Evolutionary conservation across 805 yeast genomes (phyloP).

Genomic region (Yamadazyma nakazawae): DNA sequence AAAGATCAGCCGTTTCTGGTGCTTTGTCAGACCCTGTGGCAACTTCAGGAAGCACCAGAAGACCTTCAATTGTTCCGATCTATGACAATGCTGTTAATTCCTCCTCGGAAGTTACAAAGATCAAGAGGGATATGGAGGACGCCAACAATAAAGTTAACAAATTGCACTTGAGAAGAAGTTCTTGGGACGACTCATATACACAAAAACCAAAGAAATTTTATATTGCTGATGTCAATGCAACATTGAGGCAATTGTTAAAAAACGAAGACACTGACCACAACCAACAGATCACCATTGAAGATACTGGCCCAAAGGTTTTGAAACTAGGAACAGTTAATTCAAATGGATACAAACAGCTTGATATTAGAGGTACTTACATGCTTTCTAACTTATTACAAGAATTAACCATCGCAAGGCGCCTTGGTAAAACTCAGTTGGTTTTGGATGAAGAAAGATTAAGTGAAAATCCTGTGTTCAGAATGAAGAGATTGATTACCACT

Average conservation of each 20-base stretch:
- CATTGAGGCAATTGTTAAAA: constrained; percentile 63
- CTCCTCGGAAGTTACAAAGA: constrained; percentile 10
- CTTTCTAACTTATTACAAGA: constrained; percentile 83
- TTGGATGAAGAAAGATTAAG: constrained; percentile 79
- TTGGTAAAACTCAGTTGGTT: constrained; percentile 74
- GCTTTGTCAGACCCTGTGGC: neutral
- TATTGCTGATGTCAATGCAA: constrained; percentile 70
- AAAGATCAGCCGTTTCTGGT: neutral
- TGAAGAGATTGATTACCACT: constrained; percentile 67
- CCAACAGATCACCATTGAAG: constrained; percentile 54
- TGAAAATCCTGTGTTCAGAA: constrained; percentile 82
- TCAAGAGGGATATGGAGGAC: constrained; percentile 6
- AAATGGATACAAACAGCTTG: constrained; percentile 69
- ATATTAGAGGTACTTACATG: constrained; percentile 86
- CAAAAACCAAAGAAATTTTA: constrained; percentile 51
- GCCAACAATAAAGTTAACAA: constrained; percentile 5
- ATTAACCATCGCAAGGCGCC: constrained; percentile 76
- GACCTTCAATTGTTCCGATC: constrained; percentile 30
- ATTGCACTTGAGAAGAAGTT: constrained; percentile 26
- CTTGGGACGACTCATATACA: constrained; percentile 27
- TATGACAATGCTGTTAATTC: constrained; percentile 16
- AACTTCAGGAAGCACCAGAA: constrained; percentile 9
- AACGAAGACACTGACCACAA: constrained; percentile 85
- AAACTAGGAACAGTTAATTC: constrained; percentile 67
- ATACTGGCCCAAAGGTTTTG: constrained; percentile 30